Base-by-base conservation (phyloP, 2,329 filamentous ascomycete species). In the Plenodomus tracheiphilus region DNA sequence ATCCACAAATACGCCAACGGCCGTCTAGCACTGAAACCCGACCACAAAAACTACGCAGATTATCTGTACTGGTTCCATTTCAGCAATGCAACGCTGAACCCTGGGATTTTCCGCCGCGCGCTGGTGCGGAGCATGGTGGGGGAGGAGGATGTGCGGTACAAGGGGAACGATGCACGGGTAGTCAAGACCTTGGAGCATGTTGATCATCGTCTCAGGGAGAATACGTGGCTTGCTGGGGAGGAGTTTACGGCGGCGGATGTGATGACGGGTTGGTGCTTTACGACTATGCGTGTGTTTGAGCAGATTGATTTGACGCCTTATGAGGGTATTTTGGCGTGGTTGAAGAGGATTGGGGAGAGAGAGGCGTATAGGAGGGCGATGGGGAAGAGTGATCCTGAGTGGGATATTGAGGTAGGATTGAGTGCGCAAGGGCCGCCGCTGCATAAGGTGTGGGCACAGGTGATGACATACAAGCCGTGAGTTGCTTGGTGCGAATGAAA, bases 51-150 rank as follows among this genome's bases (percentile, higher is more conserved):
- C 38, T 88, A 85, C 54, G 72, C 81, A 2, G 77, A 84, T 42
- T 88, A 84, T 54, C 61, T 88, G 1, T 86, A 83, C 73, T 88
- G 83, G 83, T 81, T 83, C 61, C 82, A 87, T 64, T 86, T 78
- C 64, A 72, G 75, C 8, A 74, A 77, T 20, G 72, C 66, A 4
- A 73, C 67, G 2, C 47, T 78, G 7, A 74, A 76, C 49, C 67
- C 75, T 1, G 59, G 53, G 0, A 46, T 77, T n/a, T 63, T 66
- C 17, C 52, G 68, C 1, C 58, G 61, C 21, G 68, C 70, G 35
- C 45, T 61, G 16, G 20, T 56, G 2, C 64, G 71, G 2, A 54
- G 56, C 13, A 69, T 74, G 19, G 55, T 63, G 0, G 30, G 57
- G 2, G 66, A 62, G 13, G 50, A 69, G 58, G 51, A 69, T 9